These are phyloP conservation scores for Ophiocytium majus DNA, from an alignment of 352 stramenopile species.

Conservation along the genomic window DNA sequence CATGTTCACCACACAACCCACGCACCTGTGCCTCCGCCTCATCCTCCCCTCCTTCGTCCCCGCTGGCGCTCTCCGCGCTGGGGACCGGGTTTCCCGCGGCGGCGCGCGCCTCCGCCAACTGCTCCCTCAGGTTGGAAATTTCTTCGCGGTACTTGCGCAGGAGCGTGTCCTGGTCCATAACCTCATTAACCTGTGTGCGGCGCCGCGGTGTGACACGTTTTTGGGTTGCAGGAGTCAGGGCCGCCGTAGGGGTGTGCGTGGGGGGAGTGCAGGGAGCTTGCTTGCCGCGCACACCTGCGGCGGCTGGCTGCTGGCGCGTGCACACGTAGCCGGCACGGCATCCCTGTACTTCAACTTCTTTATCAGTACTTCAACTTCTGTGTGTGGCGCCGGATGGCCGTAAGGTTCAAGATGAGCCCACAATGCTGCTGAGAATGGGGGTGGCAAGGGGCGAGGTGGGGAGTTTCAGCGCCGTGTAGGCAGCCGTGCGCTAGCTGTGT, in stretches of 20 bases:
- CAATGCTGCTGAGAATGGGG: too few relatives aligned
- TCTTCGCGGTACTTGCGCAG: slow-evolving; percentile 76
- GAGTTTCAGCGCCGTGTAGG: too few relatives aligned
- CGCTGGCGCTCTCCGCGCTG: neutral
- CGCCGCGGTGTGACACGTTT: neutral
- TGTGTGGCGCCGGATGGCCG: too few relatives aligned
- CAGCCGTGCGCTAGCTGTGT: too few relatives aligned
- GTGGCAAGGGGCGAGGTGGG: too few relatives aligned
- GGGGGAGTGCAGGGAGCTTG: neutral
- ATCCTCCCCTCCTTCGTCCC: neutral
- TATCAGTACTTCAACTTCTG: too few relatives aligned
- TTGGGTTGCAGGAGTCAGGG: too few relatives aligned
- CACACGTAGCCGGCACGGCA: slow-evolving; percentile 61
- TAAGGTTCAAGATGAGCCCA: too few relatives aligned
- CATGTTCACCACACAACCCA: too few relatives aligned
- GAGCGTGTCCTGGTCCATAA: slow-evolving; percentile 72
- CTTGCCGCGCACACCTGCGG: neutral
- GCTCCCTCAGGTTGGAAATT: slow-evolving; percentile 71
- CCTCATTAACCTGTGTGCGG: slow-evolving; percentile 65
- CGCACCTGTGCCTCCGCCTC: slow-evolving; percentile 5
- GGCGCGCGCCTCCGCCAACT: slow-evolving; percentile 59
- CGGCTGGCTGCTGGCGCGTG: slow-evolving; percentile 73
- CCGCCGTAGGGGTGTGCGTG: too few relatives aligned
- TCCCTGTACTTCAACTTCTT: too few relatives aligned
- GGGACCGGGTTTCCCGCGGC: neutral